phyloP scores from a whole-genome alignment of 208 protist genomes.

The Strigomonas culicis region DNA sequence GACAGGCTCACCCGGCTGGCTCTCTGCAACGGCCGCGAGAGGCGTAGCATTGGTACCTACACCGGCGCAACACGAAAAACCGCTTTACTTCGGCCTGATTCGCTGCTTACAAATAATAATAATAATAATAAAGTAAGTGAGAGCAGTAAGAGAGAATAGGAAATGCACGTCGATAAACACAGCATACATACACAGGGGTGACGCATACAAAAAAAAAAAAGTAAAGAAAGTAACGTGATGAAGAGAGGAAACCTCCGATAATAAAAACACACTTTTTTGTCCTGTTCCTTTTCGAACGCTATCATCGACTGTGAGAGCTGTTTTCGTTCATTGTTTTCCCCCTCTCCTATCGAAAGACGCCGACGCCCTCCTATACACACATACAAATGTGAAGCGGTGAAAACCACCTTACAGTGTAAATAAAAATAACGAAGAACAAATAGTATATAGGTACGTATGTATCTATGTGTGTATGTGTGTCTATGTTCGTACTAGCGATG shows the following conservation, averaged over 20 bases:
- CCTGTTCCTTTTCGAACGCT: no score
- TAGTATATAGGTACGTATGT: neutral
- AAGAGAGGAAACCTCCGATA: neutral
- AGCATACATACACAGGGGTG: neutral
- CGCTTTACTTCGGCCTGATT: no score
- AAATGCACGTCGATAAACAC: neutral
- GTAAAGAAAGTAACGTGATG: neutral
- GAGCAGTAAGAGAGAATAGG: neutral
- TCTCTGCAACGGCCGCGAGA: no score
- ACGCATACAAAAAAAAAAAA: neutral
- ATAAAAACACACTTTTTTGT: neutral
- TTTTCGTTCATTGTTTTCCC: conserved; percentile 11
- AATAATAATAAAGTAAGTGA: neutral
- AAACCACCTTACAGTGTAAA: neutral
- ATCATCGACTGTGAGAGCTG: no score
- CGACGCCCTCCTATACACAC: no score
- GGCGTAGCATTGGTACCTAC: no score
- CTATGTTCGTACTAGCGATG: neutral
- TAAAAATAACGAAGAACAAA: neutral
- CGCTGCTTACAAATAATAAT: no score
- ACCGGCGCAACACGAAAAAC: no score
- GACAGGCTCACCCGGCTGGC: no score
- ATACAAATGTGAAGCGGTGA: no score
- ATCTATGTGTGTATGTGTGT: neutral
- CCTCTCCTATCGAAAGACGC: no score